Evolutionary conservation across 176 grass and related monocot species (phyloP).

Genomic region (Carex cristatella): DNA sequence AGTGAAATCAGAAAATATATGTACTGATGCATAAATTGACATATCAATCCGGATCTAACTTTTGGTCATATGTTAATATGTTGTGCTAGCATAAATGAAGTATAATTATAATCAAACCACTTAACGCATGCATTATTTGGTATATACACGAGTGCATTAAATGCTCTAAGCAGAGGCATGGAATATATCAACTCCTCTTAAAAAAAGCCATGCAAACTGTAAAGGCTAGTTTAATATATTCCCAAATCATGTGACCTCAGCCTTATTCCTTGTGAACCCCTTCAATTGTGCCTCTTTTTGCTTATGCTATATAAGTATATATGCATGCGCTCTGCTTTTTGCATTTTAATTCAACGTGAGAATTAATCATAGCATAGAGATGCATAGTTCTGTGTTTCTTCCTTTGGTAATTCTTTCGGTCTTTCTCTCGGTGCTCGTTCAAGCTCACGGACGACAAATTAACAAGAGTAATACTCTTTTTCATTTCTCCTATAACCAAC

Average conservation of each 20-base stretch:
- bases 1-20: not conserved
- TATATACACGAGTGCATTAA: not conserved
- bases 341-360: not conserved
- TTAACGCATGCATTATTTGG: not conserved
- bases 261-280: constrained; percentile 1
- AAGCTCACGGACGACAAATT: not conserved
- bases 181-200: not conserved
- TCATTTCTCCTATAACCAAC: not conserved
- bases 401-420: not conserved
- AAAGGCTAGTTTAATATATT: not conserved
- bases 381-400: not conserved
- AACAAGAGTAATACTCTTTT: not conserved
- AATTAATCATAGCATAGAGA: not conserved
- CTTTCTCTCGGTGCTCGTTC: not conserved
- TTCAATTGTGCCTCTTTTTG: not conserved
- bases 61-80: not conserved
- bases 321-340: not conserved
- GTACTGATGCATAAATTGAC: not conserved
- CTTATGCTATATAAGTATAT: constrained; percentile 1
- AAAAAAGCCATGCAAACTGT: not conserved
- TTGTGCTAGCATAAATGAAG: not conserved
- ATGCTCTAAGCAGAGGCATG: not conserved
- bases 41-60: not conserved
- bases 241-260: not conserved
- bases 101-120: not conserved